Conservation (phyloP, 2,329 filamentous ascomycete genomes). For the Fusarium abutilonis region DNA sequence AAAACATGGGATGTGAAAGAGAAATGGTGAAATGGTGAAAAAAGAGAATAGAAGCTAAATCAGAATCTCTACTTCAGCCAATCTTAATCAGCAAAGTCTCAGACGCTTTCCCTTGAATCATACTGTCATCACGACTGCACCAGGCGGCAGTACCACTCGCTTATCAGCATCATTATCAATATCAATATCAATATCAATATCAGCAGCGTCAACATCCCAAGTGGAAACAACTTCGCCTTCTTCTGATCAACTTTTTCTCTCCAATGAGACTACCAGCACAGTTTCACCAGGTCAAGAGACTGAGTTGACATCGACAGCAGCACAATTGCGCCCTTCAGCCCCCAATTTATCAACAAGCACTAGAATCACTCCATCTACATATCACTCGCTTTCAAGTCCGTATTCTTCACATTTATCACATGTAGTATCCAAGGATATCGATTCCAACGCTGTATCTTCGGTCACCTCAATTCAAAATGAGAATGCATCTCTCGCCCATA, state of each 20-base stretch:
- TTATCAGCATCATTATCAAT: slow-evolving; percentile 13
- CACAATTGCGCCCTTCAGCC: neutral
- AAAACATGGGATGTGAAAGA: neutral
- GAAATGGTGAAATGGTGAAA: neutral
- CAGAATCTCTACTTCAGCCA: slow-evolving; percentile 7
- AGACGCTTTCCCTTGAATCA: slow-evolving; percentile 31
- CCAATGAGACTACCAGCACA: neutral
- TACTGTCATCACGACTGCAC: slow-evolving; percentile 19
- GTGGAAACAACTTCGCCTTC: neutral
- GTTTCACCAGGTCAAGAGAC: neutral
- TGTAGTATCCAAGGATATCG: neutral
- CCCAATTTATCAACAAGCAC: neutral
- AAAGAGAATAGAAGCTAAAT: slow-evolving; percentile 13
- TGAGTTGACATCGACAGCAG: neutral
- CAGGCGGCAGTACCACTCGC: slow-evolving; percentile 18
- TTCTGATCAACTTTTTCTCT: neutral
- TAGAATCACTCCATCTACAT: neutral
- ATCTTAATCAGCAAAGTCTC: slow-evolving; percentile 12
- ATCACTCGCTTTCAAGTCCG: slow-evolving; percentile 2
- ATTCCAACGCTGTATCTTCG: neutral
- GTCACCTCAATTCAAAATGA: neutral
- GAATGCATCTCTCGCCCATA: slow-evolving; percentile 1
- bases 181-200: slow-evolving; percentile 3
- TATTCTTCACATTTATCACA: slow-evolving; percentile 2
- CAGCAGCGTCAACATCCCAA: neutral